phyloP scores from a whole-genome alignment of 116 monocot genomes.

The Cymodocea nodosa region DNA sequence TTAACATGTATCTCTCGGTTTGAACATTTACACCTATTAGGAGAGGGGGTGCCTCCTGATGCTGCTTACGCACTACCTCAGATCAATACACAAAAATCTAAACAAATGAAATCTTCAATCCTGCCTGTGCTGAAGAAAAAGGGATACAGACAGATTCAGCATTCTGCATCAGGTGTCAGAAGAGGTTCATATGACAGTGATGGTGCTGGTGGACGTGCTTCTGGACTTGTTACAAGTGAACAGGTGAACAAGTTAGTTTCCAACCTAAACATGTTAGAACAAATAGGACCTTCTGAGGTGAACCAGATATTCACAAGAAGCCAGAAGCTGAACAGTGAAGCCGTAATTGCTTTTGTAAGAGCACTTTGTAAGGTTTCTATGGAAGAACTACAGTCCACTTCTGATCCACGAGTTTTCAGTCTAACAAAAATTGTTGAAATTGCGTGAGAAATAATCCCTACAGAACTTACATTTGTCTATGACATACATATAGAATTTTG shows the following conservation, averaged over 20 bases:
- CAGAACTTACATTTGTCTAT: neutral
- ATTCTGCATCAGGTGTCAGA: constrained; percentile 39
- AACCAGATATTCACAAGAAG: constrained; percentile 77
- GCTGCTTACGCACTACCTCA: constrained; percentile 86
- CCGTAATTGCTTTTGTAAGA: constrained; percentile 89
- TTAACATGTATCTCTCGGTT: constrained; percentile 92
- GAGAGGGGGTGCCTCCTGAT: constrained; percentile 90
- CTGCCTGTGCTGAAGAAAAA: constrained; percentile 86
- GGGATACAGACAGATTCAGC: neutral
- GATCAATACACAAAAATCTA: constrained; percentile 69
- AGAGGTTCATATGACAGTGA: constrained; percentile 98
- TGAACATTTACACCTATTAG: constrained; percentile 86
- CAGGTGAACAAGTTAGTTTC: constrained; percentile 85
- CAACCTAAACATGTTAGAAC: constrained; percentile 73
- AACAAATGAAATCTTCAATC: constrained; percentile 71
- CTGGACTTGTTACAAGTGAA: constrained; percentile 77
- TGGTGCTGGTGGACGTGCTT: constrained; percentile 92
- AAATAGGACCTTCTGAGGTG: constrained; percentile 88
- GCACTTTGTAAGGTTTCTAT: constrained; percentile 99
- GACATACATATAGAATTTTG: neutral
- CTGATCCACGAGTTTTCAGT: constrained; percentile 97
- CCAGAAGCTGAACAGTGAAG: constrained; percentile 92
- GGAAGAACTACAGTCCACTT: constrained; percentile 88
- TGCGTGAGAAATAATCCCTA: constrained; percentile 46
- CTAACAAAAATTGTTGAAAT: constrained; percentile 99